Base-by-base conservation (phyloP, 2,329 filamentous ascomycete species). In the Didymella keratinophila region DNA sequence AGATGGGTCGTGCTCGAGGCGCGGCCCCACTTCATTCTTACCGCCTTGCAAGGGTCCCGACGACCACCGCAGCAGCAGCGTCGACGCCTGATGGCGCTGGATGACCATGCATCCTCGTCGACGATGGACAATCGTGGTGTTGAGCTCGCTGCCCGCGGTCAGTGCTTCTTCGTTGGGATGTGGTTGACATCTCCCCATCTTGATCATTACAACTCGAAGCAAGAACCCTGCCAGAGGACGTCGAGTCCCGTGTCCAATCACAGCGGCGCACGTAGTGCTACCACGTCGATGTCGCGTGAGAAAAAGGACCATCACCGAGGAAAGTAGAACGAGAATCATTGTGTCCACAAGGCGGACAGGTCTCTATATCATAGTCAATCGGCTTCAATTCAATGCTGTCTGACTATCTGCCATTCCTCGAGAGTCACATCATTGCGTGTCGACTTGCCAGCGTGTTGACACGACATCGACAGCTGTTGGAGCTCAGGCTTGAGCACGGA, bases 181-280 rank as follows among this genome's bases (percentile, higher is more conserved):
- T n/a, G 21, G 32, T 53, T 30, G 46, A 46, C 34, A 27, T 18
- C 28, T 34, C 21, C n/a, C 44, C 50, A 50, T 37, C 23, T 34
- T 44, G 47, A 21, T 45, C 39, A 54, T 46, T 51, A 46, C 32
- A 46, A n/a, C 37, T 45, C 25, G 44, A 53, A 27, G 39, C 49
- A 42, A 3, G n/a, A 41, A 54, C 45, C 56, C 56, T 54, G 50
- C 41, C 16, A n/a, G 21, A 28, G 36, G 32, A 53, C 18, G 25
- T 54, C 34, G 9, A 50, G 4, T 1, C 21, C 27, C 39, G 45
- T 54, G 43, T 20, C 67, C 67, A 70, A 70, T 70, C 64, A 67
- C 28, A 30, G 56, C 53, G 34, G 43, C 44, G 63, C 66, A 67
- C 67, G 67, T 68, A 67, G 66, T 62, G 54, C 52, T 32, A 60